Evolutionary conservation across 2,329 filamentous ascomycete species (phyloP).

Genomic region (Endoconidiophora polonica): DNA sequence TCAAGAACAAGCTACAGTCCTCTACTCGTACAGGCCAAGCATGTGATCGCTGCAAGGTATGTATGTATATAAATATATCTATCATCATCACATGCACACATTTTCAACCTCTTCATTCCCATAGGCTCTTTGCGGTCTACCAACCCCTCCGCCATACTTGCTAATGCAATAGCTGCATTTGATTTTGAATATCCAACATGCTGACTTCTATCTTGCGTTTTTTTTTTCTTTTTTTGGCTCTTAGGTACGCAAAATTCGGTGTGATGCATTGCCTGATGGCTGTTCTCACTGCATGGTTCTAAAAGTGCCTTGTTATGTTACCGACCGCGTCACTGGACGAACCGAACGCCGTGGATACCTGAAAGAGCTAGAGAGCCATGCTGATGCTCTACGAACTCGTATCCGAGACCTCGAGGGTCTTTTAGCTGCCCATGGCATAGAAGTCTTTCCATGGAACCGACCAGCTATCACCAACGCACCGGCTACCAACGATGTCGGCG

Average conservation of each 20-base stretch:
- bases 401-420: slow-evolving; percentile 53
- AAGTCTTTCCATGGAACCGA: slow-evolving; percentile 26
- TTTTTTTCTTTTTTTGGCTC: neutral
- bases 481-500: neutral
- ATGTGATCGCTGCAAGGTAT: slow-evolving; percentile 65
- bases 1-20: slow-evolving; percentile 37
- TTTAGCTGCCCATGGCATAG: slow-evolving; percentile 41
- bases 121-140: slow-evolving; percentile 6
- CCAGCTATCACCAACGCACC: neutral
- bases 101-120: neutral
- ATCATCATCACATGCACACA: too few species aligned
- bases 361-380: slow-evolving; percentile 58
- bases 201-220: too few species aligned
- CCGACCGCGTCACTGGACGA: slow-evolving; percentile 70
- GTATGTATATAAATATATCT: neutral
- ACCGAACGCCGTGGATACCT: slow-evolving; percentile 65
- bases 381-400: slow-evolving; percentile 47
- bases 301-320: slow-evolving; percentile 64
- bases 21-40: slow-evolving; percentile 61
- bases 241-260: slow-evolving; percentile 66
- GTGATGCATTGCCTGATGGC: slow-evolving; percentile 63
- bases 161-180: neutral
- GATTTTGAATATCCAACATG: too few species aligned
- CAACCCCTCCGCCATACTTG: slow-evolving; percentile 14
- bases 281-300: slow-evolving; percentile 69